Conservation (phyloP, 768 basidiomycete species). For the Russula compacta region DNA sequence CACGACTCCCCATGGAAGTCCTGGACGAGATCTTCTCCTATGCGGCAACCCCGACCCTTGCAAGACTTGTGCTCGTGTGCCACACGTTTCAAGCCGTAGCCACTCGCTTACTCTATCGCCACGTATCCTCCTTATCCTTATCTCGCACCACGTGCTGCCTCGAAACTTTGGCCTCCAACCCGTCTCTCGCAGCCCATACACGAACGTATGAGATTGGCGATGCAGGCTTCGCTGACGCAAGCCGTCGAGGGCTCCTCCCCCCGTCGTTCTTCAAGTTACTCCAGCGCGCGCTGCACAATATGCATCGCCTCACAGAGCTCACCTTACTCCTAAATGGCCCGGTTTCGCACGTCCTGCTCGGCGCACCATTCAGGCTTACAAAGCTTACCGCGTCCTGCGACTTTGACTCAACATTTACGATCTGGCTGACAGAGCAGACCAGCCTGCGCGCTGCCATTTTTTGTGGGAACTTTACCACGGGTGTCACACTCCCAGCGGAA, state of each 20-base stretch:
- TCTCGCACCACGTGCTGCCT: constrained; percentile 8
- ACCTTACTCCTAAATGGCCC: constrained; percentile 23
- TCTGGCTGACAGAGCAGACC: constrained; percentile 22
- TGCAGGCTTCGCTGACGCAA: constrained; percentile 1
- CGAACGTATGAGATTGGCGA: constrained; percentile 18
- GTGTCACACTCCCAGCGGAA: constrained; percentile 13
- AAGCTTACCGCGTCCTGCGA: constrained; percentile 23
- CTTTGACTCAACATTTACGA: constrained; percentile 21
- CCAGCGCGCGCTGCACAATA: constrained; percentile 20
- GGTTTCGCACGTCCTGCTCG: constrained; percentile 20
- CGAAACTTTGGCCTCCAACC: constrained; percentile 11
- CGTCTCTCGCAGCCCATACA: constrained; percentile 10
- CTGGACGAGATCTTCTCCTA: constrained; percentile 17
- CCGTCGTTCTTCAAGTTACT: constrained; percentile 17
- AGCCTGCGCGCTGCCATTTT: constrained; percentile 21
- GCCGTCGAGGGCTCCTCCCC: constrained; percentile 7
- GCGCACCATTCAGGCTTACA: constrained; percentile 23
- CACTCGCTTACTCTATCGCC: constrained; percentile 18
- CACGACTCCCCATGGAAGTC: constrained; percentile 13
- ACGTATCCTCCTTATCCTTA: constrained; percentile 14
- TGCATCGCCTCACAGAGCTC: constrained; percentile 23
- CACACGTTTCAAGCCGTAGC: constrained; percentile 10
- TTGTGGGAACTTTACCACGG: constrained; percentile 20
- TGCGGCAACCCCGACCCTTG: constrained; percentile 8
- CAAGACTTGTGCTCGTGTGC: constrained; percentile 4